These are phyloP conservation scores for Hanseniaspora valbyensis DNA, from an alignment of 805 yeast genomes.

Conservation along the genomic window DNA sequence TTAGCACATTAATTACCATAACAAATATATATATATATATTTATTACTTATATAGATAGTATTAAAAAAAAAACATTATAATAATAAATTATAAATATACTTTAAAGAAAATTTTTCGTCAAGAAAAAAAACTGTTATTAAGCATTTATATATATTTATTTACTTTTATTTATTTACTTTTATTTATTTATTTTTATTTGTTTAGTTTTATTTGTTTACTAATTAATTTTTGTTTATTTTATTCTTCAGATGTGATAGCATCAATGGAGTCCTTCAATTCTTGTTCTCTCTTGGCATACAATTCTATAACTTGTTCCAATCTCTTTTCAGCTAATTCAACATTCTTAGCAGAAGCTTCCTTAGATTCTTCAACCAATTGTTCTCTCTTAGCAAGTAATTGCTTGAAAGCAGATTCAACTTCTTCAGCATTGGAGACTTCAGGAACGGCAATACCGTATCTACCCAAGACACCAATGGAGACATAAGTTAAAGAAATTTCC, in stretches of 20 bases:
- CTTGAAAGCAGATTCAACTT: constrained; percentile 52
- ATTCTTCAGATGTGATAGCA: neutral
- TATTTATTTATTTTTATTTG: too few species aligned
- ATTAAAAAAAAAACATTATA: neutral
- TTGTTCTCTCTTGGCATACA: constrained; percentile 38
- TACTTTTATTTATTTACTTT: too few species aligned
- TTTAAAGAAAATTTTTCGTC: too few species aligned
- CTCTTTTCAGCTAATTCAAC: constrained; percentile 67
- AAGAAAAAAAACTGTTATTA: too few species aligned
- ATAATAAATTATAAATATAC: too few species aligned
- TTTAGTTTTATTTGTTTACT: too few species aligned
- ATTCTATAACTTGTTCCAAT: constrained; percentile 54
- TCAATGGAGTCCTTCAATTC: constrained; percentile 21
- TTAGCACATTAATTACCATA: too few species aligned
- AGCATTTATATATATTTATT: too few species aligned
- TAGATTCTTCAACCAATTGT: constrained; percentile 61
- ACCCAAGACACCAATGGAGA: constrained; percentile 62
- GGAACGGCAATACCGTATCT: constrained; percentile 74
- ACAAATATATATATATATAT: neutral
- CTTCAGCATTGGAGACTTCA: constrained; percentile 46
- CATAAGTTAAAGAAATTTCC: constrained; percentile 68
- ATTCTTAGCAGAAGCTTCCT: constrained; percentile 66
- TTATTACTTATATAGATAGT: neutral
- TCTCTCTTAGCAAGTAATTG: constrained; percentile 62
- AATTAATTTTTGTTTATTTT: neutral